Evolutionary conservation across 768 basidiomycete species (phyloP).

Genomic region (Phaeotremella skinneri): DNA sequence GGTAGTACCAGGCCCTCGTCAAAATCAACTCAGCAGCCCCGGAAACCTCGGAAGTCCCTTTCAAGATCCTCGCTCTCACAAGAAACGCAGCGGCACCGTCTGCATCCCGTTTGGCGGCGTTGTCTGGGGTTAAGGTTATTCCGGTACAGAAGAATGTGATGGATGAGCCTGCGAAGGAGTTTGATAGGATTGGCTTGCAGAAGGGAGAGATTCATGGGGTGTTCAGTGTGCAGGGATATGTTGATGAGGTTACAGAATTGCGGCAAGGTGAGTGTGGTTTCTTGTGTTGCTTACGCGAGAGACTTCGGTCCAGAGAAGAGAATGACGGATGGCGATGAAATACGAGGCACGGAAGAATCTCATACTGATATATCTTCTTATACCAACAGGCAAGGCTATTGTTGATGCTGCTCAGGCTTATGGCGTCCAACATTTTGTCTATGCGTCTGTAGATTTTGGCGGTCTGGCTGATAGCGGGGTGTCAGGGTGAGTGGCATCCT

Average conservation of each 20-base stretch:
- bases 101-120: constrained; percentile 9
- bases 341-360: neutral
- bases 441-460: constrained; percentile 27
- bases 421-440: constrained; percentile 29
- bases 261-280: constrained; percentile 20
- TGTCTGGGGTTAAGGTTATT: constrained; percentile 18
- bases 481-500: constrained; percentile 21
- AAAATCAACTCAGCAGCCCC: neutral
- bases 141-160: constrained; percentile 21
- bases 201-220: constrained; percentile 29
- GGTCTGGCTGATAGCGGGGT: constrained; percentile 10
- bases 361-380: neutral
- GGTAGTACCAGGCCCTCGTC: neutral
- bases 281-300: neutral
- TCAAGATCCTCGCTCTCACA: constrained; percentile 23
- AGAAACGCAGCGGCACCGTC: constrained; percentile 13
- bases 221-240: constrained; percentile 33
- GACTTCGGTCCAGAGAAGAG: neutral
- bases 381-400: constrained; percentile 21
- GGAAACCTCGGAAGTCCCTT: neutral
- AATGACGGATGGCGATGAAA: no score
- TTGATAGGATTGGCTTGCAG: constrained; percentile 10
- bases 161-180: constrained; percentile 25
- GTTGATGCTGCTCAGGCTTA: constrained; percentile 21
- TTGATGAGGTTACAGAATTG: constrained; percentile 12